phyloP scores from a whole-genome alignment of 1,284 basidiomycete species.

The Rhodofomes roseus region DNA sequence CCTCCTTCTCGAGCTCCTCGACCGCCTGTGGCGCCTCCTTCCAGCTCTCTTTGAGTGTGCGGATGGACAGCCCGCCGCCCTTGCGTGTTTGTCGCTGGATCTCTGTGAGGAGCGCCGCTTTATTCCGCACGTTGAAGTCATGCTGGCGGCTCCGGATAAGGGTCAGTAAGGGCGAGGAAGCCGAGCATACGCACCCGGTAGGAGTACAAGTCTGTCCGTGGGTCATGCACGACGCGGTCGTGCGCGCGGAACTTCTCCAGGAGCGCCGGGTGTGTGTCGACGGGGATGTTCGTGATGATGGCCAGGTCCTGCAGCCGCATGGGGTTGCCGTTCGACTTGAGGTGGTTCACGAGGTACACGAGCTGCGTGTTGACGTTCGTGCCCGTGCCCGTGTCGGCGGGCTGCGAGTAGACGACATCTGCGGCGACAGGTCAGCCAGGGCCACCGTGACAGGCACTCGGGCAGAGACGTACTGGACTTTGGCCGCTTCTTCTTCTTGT shows the following conservation, averaged over 20 bases:
- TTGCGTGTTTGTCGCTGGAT: slow-evolving; percentile 77
- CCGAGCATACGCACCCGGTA: slow-evolving; percentile 56
- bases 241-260: slow-evolving; percentile 79
- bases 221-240: slow-evolving; percentile 75
- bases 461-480: slow-evolving; percentile 53
- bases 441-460: slow-evolving; percentile 15
- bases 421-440: slow-evolving; percentile 22
- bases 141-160: slow-evolving; percentile 45
- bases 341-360: slow-evolving; percentile 77
- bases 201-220: slow-evolving; percentile 80
- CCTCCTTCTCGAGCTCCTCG: slow-evolving; percentile 83
- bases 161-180: neutral
- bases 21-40: slow-evolving; percentile 79
- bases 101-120: slow-evolving; percentile 76
- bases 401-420: slow-evolving; percentile 82
- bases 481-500: slow-evolving; percentile 61
- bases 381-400: slow-evolving; percentile 79
- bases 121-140: slow-evolving; percentile 83
- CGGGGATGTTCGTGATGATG: slow-evolving; percentile 69
- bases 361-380: slow-evolving; percentile 84
- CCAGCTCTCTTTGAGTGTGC: slow-evolving; percentile 86
- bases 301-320: slow-evolving; percentile 85
- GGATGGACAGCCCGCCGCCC: slow-evolving; percentile 81
- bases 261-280: slow-evolving; percentile 70
- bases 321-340: slow-evolving; percentile 72